These are phyloP conservation scores for Eucalyptus regnans DNA, from an alignment of 345 rosid genomes.

Conservation along the genomic window DNA sequence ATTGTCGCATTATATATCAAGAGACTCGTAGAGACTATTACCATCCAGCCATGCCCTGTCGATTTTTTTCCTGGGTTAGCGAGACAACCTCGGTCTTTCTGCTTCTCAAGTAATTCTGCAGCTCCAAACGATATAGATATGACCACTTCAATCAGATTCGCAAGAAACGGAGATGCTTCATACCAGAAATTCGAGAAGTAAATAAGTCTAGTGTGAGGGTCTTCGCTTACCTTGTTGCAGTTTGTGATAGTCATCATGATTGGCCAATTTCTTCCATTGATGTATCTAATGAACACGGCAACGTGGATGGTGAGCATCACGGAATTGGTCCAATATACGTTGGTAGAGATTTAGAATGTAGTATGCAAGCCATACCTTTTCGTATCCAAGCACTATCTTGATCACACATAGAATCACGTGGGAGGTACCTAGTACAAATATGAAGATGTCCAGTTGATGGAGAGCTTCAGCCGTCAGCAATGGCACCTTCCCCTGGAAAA, in stretches of 20 bases:
- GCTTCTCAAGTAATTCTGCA: background rate
- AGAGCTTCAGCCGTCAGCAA: slow-evolving; percentile 55
- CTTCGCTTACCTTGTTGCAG: background rate
- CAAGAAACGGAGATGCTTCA: background rate
- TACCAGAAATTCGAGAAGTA: background rate
- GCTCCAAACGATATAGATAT: background rate
- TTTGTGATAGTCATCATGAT: background rate
- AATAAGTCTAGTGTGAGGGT: background rate
- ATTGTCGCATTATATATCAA: background rate
- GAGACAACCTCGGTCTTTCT: background rate
- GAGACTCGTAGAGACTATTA: background rate
- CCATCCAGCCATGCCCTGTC: background rate
- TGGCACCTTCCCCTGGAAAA: slow-evolving; percentile 50
- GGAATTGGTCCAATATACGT: background rate
- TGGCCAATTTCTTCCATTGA: background rate
- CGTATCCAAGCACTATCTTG: slow-evolving; percentile 53
- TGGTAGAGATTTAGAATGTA: background rate
- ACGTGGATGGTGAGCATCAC: background rate
- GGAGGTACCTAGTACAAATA: slow-evolving; percentile 61
- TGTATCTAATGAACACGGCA: background rate
- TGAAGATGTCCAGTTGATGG: slow-evolving; percentile 78
- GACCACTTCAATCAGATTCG: background rate
- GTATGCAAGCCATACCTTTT: background rate
- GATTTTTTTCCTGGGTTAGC: background rate
- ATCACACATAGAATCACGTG: slow-evolving; percentile 52